Conservation (phyloP, 164 flowering plant genomes). For the Buxus sempervirens region DNA sequence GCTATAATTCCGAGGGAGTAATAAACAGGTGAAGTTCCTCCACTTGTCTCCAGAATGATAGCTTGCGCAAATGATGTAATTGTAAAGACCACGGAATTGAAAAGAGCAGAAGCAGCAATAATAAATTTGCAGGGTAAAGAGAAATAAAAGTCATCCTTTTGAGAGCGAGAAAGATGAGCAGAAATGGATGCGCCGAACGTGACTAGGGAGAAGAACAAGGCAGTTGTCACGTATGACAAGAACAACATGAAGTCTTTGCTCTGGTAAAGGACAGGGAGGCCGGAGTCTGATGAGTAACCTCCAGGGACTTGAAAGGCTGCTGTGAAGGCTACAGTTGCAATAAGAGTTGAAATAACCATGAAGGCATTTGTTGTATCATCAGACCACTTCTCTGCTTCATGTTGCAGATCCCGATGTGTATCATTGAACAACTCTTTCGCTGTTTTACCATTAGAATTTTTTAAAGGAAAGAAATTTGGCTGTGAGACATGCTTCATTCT, state of each 20-base stretch:
- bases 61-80: background rate
- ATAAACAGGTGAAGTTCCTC: background rate
- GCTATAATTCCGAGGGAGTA: background rate
- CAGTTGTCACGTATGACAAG: background rate
- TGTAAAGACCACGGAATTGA: background rate
- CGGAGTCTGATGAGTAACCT: background rate
- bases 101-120: background rate
- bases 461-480: background rate
- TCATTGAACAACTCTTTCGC: background rate
- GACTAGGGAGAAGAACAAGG: background rate
- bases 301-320: background rate
- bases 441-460: background rate
- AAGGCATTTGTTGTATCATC: background rate
- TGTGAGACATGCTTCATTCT: background rate
- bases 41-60: background rate
- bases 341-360: background rate
- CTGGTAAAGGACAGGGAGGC: background rate
- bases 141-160: background rate
- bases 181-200: background rate
- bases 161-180: background rate
- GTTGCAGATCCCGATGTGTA: background rate
- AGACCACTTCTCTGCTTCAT: background rate
- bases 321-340: background rate
- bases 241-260: background rate
- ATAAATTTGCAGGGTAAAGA: background rate